These are phyloP conservation scores for Botrytis hyacinthi DNA, from an alignment of 2,329 filamentous ascomycete species.

Conservation along the genomic window DNA sequence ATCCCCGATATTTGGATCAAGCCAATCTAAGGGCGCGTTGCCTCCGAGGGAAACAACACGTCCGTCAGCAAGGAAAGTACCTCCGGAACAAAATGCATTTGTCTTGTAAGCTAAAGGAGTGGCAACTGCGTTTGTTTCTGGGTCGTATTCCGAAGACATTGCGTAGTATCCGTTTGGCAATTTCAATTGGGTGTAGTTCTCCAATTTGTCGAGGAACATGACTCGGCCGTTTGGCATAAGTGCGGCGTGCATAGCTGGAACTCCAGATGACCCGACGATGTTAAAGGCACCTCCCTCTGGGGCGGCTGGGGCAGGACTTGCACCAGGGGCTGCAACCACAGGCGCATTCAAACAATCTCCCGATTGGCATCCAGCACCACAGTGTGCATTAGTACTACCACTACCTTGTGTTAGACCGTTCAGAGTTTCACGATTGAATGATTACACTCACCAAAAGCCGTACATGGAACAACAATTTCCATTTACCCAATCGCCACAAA, in stretches of 20 bases:
- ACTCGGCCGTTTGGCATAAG: slow-evolving; percentile 58
- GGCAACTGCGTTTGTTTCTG: slow-evolving; percentile 45
- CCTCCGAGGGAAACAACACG: slow-evolving; percentile 55
- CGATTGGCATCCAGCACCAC: slow-evolving; percentile 56
- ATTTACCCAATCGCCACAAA: slow-evolving; percentile 52
- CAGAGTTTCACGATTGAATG: neutral
- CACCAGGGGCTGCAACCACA: slow-evolving; percentile 36
- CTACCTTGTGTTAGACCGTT: slow-evolving; percentile 30
- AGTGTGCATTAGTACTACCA: slow-evolving; percentile 47
- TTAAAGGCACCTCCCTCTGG: slow-evolving; percentile 47
- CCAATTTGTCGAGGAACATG: slow-evolving; percentile 61
- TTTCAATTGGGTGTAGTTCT: slow-evolving; percentile 58
- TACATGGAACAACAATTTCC: slow-evolving; percentile 58
- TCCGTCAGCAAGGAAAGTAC: slow-evolving; percentile 57
- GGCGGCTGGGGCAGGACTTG: slow-evolving; percentile 45
- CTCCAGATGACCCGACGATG: slow-evolving; percentile 54
- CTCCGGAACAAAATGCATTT: slow-evolving; percentile 61
- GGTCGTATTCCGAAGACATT: slow-evolving; percentile 60
- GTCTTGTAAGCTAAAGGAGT: slow-evolving; percentile 51
- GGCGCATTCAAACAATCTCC: slow-evolving; percentile 49
- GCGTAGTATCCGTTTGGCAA: slow-evolving; percentile 54
- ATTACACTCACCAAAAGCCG: slow-evolving; percentile 47
- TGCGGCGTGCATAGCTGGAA: slow-evolving; percentile 62
- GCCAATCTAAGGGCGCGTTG: slow-evolving; percentile 53
- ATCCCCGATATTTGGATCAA: slow-evolving; percentile 57